phyloP scores from a whole-genome alignment of 2,329 filamentous ascomycete genomes.

The Myotisia sp. region DNA sequence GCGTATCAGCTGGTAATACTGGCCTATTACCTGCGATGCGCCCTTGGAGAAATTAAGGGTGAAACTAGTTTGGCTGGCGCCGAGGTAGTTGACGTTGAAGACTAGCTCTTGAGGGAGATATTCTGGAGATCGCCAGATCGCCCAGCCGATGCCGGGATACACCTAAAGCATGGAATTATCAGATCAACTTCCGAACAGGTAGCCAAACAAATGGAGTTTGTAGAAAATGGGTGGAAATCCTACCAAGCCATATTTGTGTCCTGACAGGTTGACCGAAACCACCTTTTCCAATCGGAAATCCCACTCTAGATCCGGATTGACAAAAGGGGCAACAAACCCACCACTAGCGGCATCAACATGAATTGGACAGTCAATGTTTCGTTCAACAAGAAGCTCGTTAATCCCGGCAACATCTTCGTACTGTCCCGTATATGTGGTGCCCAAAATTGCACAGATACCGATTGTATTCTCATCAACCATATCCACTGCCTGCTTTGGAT shows the following conservation, averaged over 20 bases:
- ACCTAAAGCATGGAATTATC: conserved; percentile 45
- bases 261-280: conserved; percentile 85
- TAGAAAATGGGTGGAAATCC: neutral
- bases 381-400: conserved; percentile 70
- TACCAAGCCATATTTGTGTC: conserved; percentile 66
- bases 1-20: conserved; percentile 95
- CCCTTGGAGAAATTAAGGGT: conserved; percentile 96
- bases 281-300: conserved; percentile 84
- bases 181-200: too few species aligned
- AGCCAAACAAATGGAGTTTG: neutral
- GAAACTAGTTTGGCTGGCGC: conserved; percentile 87
- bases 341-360: conserved; percentile 89
- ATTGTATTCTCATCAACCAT: conserved; percentile 60
- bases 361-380: conserved; percentile 64
- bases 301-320: conserved; percentile 71
- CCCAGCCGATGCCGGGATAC: conserved; percentile 90
- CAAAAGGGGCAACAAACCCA: conserved; percentile 86
- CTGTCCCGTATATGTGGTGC: conserved; percentile 88
- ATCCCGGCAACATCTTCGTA: conserved; percentile 89
- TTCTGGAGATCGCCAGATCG: conserved; percentile 72
- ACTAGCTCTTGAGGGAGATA: conserved; percentile 81
- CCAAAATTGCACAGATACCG: conserved; percentile 81
- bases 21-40: conserved; percentile 83
- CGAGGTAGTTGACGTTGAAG: conserved; percentile 99
- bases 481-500: conserved; percentile 47